Evolutionary conservation across 2,329 filamentous ascomycete species (phyloP).

Genomic region (Leptographium procerum): DNA sequence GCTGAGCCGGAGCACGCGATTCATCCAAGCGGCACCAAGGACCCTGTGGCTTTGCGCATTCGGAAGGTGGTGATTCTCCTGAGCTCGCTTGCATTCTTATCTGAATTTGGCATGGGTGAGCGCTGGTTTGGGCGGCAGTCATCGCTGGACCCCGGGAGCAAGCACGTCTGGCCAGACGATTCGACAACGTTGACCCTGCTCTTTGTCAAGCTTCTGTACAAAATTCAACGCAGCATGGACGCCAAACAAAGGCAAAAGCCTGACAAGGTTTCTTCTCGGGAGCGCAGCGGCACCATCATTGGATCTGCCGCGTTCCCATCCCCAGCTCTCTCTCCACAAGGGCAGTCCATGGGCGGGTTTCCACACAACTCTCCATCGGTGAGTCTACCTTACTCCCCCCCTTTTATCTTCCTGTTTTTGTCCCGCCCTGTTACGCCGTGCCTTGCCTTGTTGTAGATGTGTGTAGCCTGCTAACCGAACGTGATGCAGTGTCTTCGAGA

Average conservation of each 20-base stretch:
- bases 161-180: slow-evolving; percentile 10
- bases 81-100: slow-evolving; percentile 6
- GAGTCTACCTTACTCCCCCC: not conserved
- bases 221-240: slow-evolving; percentile 4
- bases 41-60: slow-evolving; percentile 6
- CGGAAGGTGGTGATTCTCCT: slow-evolving; percentile 9
- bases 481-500: not conserved
- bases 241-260: not conserved
- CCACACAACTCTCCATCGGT: not conserved
- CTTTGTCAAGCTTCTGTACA: slow-evolving; percentile 11
- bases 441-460: too few species aligned
- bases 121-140: slow-evolving; percentile 6
- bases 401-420: not conserved
- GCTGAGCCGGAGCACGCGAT: slow-evolving; percentile 3
- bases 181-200: slow-evolving; percentile 9
- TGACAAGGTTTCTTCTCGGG: not conserved
- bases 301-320: not conserved
- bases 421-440: not conserved
- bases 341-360: not conserved
- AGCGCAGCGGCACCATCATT: not conserved
- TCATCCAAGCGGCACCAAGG: slow-evolving; percentile 1
- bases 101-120: slow-evolving; percentile 5
- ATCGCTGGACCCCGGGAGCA: not conserved
- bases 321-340: not conserved
- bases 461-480: not conserved